Percentiles rank a stretch among this genome's conserved stretches.
These are phyloP conservation scores for Metarhizium humberi DNA, from an alignment of 2,329 filamentous ascomycete species.

Conservation along the genomic window DNA sequence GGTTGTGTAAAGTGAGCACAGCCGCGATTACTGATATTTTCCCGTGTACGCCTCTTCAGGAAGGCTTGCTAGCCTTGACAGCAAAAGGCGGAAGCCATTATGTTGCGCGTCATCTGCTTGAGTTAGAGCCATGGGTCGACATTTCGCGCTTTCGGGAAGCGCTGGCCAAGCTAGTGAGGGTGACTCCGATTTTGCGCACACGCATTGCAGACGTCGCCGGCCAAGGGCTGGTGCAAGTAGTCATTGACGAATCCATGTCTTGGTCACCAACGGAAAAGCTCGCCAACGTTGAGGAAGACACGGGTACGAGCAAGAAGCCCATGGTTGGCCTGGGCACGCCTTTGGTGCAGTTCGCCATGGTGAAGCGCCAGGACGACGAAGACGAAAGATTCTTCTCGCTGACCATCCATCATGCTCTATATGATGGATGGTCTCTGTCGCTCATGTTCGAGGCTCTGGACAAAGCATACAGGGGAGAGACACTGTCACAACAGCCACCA, in stretches of 20 bases:
- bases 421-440: not conserved
- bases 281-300: too few relatives aligned
- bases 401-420: not conserved
- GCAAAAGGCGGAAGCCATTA: not conserved
- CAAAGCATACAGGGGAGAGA: not conserved
- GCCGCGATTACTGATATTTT: too few relatives aligned
- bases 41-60: not conserved
- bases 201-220: too few relatives aligned
- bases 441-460: not conserved
- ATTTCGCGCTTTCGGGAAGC: too few relatives aligned
- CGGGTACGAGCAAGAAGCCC: too few relatives aligned
- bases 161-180: not conserved
- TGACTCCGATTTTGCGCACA: not conserved
- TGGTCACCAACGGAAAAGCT: too few relatives aligned
- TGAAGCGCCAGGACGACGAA: not conserved
- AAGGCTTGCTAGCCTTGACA: not conserved
- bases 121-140: too few relatives aligned
- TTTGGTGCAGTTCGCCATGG: not conserved
- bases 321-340: not conserved
- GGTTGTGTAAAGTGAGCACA: not conserved
- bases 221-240: too few relatives aligned
- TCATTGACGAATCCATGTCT: too few relatives aligned
- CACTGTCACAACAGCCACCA: not conserved
- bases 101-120: not conserved
- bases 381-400: not conserved